Evolutionary conservation across 495 filamentous ascomycete genomes (phyloP).

Genomic region (Podospora pseudoanserina): DNA sequence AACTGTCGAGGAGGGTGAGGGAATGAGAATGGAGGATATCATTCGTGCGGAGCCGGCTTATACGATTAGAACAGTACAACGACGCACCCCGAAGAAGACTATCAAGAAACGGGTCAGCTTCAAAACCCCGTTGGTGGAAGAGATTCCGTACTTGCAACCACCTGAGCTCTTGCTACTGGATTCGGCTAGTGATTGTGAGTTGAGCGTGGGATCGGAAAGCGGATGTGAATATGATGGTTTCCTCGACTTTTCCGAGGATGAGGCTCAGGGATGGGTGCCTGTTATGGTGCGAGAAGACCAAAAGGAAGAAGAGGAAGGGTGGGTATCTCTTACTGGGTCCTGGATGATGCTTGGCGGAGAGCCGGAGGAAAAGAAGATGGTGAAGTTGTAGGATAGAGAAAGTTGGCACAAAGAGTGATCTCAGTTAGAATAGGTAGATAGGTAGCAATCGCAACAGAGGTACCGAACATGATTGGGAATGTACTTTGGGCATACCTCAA

Average conservation of each 20-base stretch:
- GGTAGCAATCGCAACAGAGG: too few species aligned
- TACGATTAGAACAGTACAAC: neutral
- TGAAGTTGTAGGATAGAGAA: neutral
- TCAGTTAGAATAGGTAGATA: too few species aligned
- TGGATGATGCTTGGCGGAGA: slow-evolving; percentile 8
- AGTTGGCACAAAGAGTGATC: too few species aligned
- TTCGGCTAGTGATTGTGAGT: neutral
- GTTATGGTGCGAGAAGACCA: slow-evolving; percentile 16
- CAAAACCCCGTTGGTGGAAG: neutral
- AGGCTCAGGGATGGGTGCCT: slow-evolving; percentile 12
- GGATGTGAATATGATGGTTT: neutral
- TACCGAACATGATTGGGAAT: too few species aligned
- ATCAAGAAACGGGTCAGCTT: neutral
- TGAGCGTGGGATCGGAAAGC: slow-evolving; percentile 1
- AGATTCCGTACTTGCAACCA: neutral
- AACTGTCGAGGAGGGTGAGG: neutral
- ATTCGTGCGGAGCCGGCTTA: neutral
- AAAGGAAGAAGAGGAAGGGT: slow-evolving; percentile 6
- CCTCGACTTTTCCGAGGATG: neutral
- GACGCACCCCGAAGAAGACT: neutral
- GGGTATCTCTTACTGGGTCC: slow-evolving; percentile 17
- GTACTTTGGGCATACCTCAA: neutral
- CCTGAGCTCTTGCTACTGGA: neutral
- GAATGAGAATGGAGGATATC: neutral
- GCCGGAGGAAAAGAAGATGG: neutral